Conservation (phyloP, 2,329 filamentous ascomycete species). For the Ophioceras dolichostomum region DNA sequence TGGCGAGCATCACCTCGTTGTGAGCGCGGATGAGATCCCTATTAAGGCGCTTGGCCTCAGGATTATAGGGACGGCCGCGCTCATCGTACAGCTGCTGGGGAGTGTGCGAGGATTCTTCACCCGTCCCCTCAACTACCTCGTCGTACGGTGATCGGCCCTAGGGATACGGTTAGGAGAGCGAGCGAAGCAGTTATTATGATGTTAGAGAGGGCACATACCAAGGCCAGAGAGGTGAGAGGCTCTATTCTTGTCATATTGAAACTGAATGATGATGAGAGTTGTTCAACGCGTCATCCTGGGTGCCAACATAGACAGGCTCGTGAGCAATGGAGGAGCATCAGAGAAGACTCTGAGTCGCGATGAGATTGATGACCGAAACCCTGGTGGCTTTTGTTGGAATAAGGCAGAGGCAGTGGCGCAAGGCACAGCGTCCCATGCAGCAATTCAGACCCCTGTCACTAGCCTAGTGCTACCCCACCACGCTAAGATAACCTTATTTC, state of each 20-base stretch:
- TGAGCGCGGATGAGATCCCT: slow-evolving; percentile 45
- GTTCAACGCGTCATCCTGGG: too few relatives aligned
- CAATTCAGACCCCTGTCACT: not conserved
- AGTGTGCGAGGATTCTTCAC: slow-evolving; percentile 25
- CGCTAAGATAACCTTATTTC: slow-evolving; percentile 26
- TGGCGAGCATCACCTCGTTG: slow-evolving; percentile 52
- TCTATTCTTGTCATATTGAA: slow-evolving; percentile 17
- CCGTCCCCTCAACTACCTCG: slow-evolving; percentile 38
- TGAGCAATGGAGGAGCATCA: too few relatives aligned
- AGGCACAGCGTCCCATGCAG: not conserved
- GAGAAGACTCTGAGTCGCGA: too few relatives aligned
- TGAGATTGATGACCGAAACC: slow-evolving; percentile 1
- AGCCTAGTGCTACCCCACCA: not conserved
- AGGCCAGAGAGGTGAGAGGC: slow-evolving; percentile 42
- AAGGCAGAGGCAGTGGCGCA: too few relatives aligned
- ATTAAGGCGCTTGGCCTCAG: slow-evolving; percentile 40
- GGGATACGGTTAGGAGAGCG: not conserved
- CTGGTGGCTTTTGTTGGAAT: not conserved
- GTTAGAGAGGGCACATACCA: slow-evolving; percentile 26
- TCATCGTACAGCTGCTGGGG: slow-evolving; percentile 39
- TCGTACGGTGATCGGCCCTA: slow-evolving; percentile 50
- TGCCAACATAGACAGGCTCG: too few relatives aligned
- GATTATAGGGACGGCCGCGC: slow-evolving; percentile 42
- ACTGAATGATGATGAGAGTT: too few relatives aligned
- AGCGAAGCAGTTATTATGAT: not conserved